These are phyloP conservation scores for Mortierella sp. DNA, from an alignment of 371 early-diverging fungal genomes.

Conservation along the genomic window DNA sequence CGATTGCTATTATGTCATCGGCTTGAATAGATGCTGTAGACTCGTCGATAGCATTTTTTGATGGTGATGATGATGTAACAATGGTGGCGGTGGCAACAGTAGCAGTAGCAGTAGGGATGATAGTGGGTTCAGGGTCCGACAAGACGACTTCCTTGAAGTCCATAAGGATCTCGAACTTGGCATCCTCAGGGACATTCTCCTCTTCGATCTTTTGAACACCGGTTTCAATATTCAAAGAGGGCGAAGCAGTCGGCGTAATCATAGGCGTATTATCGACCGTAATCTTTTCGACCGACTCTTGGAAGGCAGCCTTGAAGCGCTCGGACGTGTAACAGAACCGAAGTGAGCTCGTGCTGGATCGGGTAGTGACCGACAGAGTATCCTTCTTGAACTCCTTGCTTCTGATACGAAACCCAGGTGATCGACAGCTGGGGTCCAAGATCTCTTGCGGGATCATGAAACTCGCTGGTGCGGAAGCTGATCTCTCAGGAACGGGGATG, in stretches of 20 bases:
- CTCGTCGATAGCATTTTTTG: too few species aligned
- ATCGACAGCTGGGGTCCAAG: constrained; percentile 36
- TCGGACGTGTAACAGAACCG: constrained; percentile 48
- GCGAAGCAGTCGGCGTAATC: too few species aligned
- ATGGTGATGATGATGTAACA: too few species aligned
- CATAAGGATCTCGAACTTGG: background rate
- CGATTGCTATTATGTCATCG: too few species aligned
- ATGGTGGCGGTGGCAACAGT: too few species aligned
- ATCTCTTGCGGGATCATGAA: constrained; percentile 47
- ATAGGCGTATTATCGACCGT: too few species aligned
- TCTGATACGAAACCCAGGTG: constrained; percentile 42
- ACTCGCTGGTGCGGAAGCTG: constrained; percentile 17
- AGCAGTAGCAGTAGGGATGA: too few species aligned
- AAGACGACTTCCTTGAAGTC: too few species aligned
- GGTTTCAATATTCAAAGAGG: too few species aligned
- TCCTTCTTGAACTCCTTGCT: constrained; percentile 2
- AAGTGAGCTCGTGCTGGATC: constrained; percentile 6
- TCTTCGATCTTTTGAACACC: too few species aligned
- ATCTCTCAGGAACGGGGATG: background rate
- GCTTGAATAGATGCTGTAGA: too few species aligned
- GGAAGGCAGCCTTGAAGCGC: constrained; percentile 35
- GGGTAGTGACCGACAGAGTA: background rate
- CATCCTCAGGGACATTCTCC: background rate
- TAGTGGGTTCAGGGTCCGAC: too few species aligned
- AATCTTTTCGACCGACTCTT: constrained; percentile 8